Base-by-base conservation (phyloP, 2,329 filamentous ascomycete species). In the Zymoseptoria pseudotritici region DNA sequence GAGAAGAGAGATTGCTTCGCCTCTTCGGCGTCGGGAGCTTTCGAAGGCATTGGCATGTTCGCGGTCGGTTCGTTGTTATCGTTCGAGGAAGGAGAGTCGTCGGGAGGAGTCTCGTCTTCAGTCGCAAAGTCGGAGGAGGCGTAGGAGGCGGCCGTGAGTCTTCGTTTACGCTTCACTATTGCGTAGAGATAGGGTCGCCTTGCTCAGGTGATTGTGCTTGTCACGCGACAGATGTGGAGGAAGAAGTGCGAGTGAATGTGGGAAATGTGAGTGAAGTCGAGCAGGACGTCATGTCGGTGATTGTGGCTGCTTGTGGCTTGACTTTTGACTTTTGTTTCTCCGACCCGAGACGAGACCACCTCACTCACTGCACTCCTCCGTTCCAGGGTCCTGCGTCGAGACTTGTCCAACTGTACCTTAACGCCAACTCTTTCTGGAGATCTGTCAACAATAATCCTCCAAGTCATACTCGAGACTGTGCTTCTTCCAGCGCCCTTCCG, bases 1-100 rank as follows among this genome's bases (percentile, higher is more conserved):
- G 77, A 75, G 55, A 81, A 69, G 31, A 74, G 64, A 51, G 75
- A 74, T 62, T 73, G 71, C 69, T 78, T 75, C 54, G 70, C 73
- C 36, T 73, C 64, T 57, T 76, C 69, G 51, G 65, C 67, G 61
- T 74, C 70, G 4, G 72, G 63, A 5, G 70, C 66, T 61, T 73
- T 69, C 42, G 69, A 69, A 50, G 78, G 70, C 78, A 80, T 80
- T 62, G 70, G 68, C 70, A 72, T 72, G 8, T 53, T 70, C 55
- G 55, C 59, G 57, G 61, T 62, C 2, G 26, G 50, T 49, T n/a
- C 20, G 19, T 21, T 58, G 36, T 26, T 51, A 19, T 53, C 52
- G 20, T 24, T 29, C 4, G n/a, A 13, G 52, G 42, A 52, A n/a
- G 29, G 7, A 29, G 53, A 50, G 8, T 55, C 13, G 22, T 57